A percentile compares a stretch with the other conserved stretches of the same genome.
phyloP scores from a whole-genome alignment of 2,329 filamentous ascomycete genomes.

The Elsinoe batatas region DNA sequence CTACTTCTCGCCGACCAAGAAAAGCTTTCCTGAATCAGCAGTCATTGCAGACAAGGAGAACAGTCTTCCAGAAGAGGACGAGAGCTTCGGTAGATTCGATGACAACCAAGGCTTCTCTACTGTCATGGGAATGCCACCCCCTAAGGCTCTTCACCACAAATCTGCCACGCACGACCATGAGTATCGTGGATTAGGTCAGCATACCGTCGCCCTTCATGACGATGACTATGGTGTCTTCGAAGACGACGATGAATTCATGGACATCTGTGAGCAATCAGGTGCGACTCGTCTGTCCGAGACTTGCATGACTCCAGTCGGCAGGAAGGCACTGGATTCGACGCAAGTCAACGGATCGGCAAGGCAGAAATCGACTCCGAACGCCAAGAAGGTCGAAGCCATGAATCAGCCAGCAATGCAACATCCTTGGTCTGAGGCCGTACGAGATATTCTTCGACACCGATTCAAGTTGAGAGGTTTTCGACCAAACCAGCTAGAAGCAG shows the following conservation, averaged over 20 bases:
- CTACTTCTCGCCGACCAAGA: conserved; percentile 3
- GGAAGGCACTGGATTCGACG: conserved; percentile 15
- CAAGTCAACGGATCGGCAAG: conserved; percentile 5
- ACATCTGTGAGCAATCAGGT: conserved; percentile 28
- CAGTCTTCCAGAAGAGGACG: conserved; percentile 1
- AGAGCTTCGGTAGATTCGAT: neutral
- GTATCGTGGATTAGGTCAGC: conserved; percentile 5
- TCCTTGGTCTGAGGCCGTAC: conserved; percentile 80
- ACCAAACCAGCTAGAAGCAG: conserved; percentile 85
- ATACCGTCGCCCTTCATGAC: conserved; percentile 7
- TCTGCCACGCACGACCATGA: neutral
- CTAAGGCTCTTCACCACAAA: neutral
- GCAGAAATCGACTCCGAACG: conserved; percentile 12
- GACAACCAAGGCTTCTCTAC: neutral
- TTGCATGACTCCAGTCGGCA: conserved; percentile 34
- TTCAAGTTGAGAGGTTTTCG: conserved; percentile 84
- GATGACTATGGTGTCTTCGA: conserved; percentile 21
- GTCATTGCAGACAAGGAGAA: neutral
- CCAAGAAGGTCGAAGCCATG: conserved; percentile 19
- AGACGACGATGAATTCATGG: conserved; percentile 27
- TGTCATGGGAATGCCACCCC: neutral
- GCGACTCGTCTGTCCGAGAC: conserved; percentile 32
- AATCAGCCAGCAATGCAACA: conserved; percentile 44
- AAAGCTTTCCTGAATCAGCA: neutral
- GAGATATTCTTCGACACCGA: conserved; percentile 64